A percentile compares a stretch with the other conserved stretches of the same genome.
Conservation (phyloP, 2,329 filamentous ascomycete genomes). For the Alternaria atra region DNA sequence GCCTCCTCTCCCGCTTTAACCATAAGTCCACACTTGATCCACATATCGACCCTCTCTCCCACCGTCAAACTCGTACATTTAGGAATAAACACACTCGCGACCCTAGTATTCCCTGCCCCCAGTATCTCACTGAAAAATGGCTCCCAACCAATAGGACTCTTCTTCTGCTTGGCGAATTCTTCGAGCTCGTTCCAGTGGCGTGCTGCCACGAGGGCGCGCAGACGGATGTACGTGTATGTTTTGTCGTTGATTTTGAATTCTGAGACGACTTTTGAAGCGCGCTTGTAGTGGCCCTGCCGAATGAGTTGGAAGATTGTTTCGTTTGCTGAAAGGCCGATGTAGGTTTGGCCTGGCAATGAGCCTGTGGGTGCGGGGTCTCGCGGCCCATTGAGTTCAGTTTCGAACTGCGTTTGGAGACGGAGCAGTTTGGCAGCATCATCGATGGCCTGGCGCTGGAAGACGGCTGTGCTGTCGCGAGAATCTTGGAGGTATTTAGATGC, state of each 20-base stretch:
- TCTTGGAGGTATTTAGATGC: constrained; percentile 85
- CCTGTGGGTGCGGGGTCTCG: constrained; percentile 55
- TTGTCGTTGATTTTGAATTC: constrained; percentile 96
- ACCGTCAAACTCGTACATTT: constrained; percentile 80
- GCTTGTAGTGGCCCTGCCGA: constrained; percentile 79
- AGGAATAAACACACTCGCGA: constrained; percentile 83
- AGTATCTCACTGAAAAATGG: constrained; percentile 92
- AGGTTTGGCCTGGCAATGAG: constrained; percentile 57
- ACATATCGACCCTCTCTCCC: constrained; percentile 84
- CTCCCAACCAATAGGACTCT: constrained; percentile 97
- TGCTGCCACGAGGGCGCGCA: constrained; percentile 87
- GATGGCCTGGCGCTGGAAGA: constrained; percentile 76
- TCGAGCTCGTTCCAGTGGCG: constrained; percentile 94
- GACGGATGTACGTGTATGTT: constrained; percentile 84
- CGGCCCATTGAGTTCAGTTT: constrained; percentile 74
- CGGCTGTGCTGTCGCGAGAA: constrained; percentile 76
- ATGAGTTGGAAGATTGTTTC: constrained; percentile 92
- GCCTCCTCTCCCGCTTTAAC: constrained; percentile 93
- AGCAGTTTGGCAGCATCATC: constrained; percentile 83
- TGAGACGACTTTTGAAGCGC: constrained; percentile 85
- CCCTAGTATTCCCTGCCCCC: constrained; percentile 86
- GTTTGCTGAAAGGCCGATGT: constrained; percentile 85
- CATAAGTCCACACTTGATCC: constrained; percentile 92
- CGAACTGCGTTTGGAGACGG: constrained; percentile 85
- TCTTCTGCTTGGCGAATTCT: constrained; percentile 78